These are phyloP conservation scores for Aspergillus wentii DNA, from an alignment of 495 filamentous ascomycete species.

Conservation along the genomic window DNA sequence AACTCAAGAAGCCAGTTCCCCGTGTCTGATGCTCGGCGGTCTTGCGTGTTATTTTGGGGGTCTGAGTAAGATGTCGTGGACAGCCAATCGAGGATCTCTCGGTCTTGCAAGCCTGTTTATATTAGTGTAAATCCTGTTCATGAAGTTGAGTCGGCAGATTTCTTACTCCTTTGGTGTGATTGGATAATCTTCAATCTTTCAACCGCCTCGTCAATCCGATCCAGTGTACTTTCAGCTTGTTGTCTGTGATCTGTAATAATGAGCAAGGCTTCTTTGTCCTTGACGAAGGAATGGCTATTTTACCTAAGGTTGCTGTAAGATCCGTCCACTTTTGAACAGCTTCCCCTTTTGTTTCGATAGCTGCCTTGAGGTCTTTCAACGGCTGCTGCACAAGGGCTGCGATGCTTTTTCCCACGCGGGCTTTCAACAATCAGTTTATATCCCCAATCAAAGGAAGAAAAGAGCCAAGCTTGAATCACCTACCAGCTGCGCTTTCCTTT, in stretches of 20 bases:
- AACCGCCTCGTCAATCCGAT: background rate
- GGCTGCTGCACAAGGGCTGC: background rate
- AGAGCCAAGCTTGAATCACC: too few species aligned
- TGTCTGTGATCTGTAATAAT: background rate
- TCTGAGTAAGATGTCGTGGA: background rate
- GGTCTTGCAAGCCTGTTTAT: background rate
- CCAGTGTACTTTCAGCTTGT: background rate
- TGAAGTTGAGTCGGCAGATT: too few species aligned
- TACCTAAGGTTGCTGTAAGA: too few species aligned
- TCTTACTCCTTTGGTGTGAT: too few species aligned
- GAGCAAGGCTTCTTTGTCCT: background rate
- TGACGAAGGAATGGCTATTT: too few species aligned
- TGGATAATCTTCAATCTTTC: background rate
- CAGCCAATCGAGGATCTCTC: background rate
- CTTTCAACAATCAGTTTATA: background rate
- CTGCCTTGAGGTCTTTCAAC: background rate
- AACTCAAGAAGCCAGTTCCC: constrained; percentile 8
- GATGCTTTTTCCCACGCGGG: background rate
- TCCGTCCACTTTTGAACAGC: background rate
- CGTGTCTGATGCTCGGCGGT: background rate
- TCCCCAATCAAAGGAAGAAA: too few species aligned
- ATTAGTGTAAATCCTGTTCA: background rate
- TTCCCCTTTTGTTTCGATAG: background rate
- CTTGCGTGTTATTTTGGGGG: background rate
- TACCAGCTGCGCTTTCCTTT: constrained; percentile 1